Percentiles rank a stretch among this genome's conserved stretches.
These are phyloP conservation scores for Rhizoclosmatium sp. DNA, from an alignment of 192 early-diverging fungal genomes.

Conservation along the genomic window DNA sequence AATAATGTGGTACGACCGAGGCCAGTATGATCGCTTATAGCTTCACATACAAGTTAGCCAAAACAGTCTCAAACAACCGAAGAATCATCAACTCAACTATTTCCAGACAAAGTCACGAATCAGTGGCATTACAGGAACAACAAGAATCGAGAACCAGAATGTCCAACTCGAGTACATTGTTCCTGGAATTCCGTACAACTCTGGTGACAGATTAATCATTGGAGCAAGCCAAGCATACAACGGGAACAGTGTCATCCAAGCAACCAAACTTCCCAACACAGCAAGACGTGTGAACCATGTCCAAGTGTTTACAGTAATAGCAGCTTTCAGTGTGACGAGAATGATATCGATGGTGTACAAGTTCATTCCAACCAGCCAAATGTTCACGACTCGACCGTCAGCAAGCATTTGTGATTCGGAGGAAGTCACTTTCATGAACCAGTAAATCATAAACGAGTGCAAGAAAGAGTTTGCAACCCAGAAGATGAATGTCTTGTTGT, in stretches of 20 bases:
- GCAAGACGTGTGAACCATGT: slow-evolving; percentile 88
- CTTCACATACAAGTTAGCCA: slow-evolving; percentile 48
- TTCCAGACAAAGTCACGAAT: slow-evolving; percentile 94
- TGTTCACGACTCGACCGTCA: slow-evolving; percentile 73
- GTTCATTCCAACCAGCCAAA: slow-evolving; percentile 85
- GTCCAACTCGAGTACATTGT: slow-evolving; percentile 48
- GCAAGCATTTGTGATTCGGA: slow-evolving; percentile 66
- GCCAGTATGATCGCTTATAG: slow-evolving; percentile 84
- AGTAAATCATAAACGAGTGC: slow-evolving; percentile 77
- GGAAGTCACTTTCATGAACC: slow-evolving; percentile 52
- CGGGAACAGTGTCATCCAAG: slow-evolving; percentile 88
- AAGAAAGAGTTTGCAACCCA: slow-evolving; percentile 92
- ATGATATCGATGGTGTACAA: slow-evolving; percentile 83
- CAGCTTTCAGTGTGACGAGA: slow-evolving; percentile 84
- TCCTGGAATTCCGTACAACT: slow-evolving; percentile 53
- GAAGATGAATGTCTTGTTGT: slow-evolving; percentile 88
- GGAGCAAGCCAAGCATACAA: slow-evolving; percentile 81
- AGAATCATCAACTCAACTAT: slow-evolving; percentile 74
- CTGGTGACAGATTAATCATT: slow-evolving; percentile 56
- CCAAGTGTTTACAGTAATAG: slow-evolving; percentile 38
- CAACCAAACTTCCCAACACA: slow-evolving; percentile 83
- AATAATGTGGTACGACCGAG: slow-evolving; percentile 93
- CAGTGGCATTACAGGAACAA: slow-evolving; percentile 84
- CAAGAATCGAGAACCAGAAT: slow-evolving; percentile 87
- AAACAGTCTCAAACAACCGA: not conserved